phyloP scores from a whole-genome alignment of 2,329 filamentous ascomycete species.

The Fusarium sp. region DNA sequence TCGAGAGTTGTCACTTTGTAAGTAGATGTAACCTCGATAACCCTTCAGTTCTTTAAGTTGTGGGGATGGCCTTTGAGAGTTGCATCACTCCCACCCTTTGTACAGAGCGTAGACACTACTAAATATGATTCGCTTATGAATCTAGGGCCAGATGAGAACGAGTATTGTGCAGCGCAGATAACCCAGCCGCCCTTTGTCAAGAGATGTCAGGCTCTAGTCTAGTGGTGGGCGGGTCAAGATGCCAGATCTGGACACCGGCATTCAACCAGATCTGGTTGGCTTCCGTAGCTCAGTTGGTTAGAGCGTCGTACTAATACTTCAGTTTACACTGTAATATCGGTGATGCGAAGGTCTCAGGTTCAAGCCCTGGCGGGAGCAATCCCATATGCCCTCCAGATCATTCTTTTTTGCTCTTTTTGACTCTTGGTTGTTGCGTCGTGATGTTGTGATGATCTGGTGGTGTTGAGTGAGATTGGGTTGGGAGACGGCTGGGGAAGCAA shows the following conservation, averaged over 20 bases:
- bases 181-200: not conserved
- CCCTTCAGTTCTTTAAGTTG: not conserved
- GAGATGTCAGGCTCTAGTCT: not conserved
- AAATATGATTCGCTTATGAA: not conserved
- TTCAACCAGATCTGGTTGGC: not conserved
- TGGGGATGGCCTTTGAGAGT: not conserved
- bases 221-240: not conserved
- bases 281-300: slow-evolving; percentile 50
- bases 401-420: slow-evolving; percentile 31
- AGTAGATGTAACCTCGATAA: not conserved
- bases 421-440: not conserved
- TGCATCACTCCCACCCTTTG: not conserved
- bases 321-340: slow-evolving; percentile 5
- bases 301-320: slow-evolving; percentile 50
- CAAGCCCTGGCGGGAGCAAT: slow-evolving; percentile 50
- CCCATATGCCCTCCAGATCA: slow-evolving; percentile 33
- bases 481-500: not conserved
- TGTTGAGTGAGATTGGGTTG: not conserved
- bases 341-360: slow-evolving; percentile 50
- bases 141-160: not conserved
- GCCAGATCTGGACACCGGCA: not conserved
- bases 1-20: not conserved
- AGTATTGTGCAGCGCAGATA: not conserved
- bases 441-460: not conserved
- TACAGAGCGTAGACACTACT: too few relatives aligned